Base-by-base conservation (phyloP, 2,329 filamentous ascomycete species). In the Pezicula carpinea region DNA sequence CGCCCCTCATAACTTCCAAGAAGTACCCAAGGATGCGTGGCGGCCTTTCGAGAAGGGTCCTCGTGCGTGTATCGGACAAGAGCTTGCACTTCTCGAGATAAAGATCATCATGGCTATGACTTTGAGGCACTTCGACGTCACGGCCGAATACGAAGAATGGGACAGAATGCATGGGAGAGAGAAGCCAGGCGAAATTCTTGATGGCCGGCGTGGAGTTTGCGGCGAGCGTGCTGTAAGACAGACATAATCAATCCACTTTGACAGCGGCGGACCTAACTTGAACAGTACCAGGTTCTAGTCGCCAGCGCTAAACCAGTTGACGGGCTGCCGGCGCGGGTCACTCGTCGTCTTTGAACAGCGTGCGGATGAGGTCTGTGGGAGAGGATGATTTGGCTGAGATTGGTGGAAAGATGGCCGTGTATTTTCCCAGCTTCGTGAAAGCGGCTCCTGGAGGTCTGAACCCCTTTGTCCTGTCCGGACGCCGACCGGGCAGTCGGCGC, bases 61-160 rank as follows among this genome's bases (percentile, higher is more conserved):
- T 3, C 61, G 79, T 22, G 75, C 74, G 44, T 83, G 79, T 54
- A 72, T 81, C 18, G 79, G 79, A 0, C 76, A 81, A 59, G 71
- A 74, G 52, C 61, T 80, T 35, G 77, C 74, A 1, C 69, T 75
- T 64, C 54, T 59, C 23, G 75, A 79, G 59, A 62, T 70, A 17
- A 70, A 69, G 48, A 63, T 73, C 38, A 67, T 74, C 10, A 57
- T 79, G 40, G 69, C 72, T 3, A 76, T 58, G 39, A 70, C 69
- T 0, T 53, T 74, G 3, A 55, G 74, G 34, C 66, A 69, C 17
- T 76, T 77, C 40, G 73, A 79, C 42, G 71, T 79, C 44, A 56
- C 63, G 42, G 56, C 61, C 6, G 57, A 51, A 32, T 71, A 66
- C 52, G 60, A 53, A 50, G 56, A 53, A 33, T 53, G 51, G 51